Percentiles rank a stretch among this genome's conserved stretches.
Evolutionary conservation across 805 yeast species (phyloP).

Genomic region (Saturnispora galanensis): DNA sequence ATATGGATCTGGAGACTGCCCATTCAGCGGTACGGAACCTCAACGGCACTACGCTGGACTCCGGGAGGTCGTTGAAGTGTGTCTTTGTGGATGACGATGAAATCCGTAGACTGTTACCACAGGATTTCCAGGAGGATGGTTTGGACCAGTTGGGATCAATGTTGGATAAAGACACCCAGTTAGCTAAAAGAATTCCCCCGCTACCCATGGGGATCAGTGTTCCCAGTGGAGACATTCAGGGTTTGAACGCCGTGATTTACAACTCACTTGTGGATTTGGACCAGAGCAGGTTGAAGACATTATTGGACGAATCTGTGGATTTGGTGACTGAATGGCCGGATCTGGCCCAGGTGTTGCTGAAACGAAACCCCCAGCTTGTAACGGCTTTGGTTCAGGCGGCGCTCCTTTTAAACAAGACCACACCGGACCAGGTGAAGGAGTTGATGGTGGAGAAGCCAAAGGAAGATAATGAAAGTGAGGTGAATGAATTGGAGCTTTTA

Average conservation of each 20-base stretch:
- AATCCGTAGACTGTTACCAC: constrained; percentile 1
- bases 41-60: constrained; percentile 66
- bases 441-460: constrained; percentile 5
- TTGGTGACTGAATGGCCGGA: constrained; percentile 50
- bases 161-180: constrained; percentile 9
- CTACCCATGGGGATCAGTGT: constrained; percentile 47
- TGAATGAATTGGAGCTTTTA: too few relatives aligned
- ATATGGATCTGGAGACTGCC: constrained; percentile 76
- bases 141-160: constrained; percentile 3
- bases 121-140: neutral
- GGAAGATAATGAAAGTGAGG: neutral
- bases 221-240: constrained; percentile 23
- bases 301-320: constrained; percentile 48
- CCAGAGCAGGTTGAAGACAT: constrained; percentile 34
- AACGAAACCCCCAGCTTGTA: constrained; percentile 69
- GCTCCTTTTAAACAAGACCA: constrained; percentile 29
- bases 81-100: constrained; percentile 44
- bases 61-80: constrained; percentile 52
- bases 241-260: constrained; percentile 36
- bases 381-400: constrained; percentile 75
- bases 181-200: constrained; percentile 32
- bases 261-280: constrained; percentile 38
- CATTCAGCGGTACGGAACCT: constrained; percentile 84
- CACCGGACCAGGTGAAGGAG: constrained; percentile 17
- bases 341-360: constrained; percentile 49